These are phyloP conservation scores for Nannochloropsis salina DNA, from an alignment of 108 stramenopile genomes.

Conservation along the genomic window DNA sequence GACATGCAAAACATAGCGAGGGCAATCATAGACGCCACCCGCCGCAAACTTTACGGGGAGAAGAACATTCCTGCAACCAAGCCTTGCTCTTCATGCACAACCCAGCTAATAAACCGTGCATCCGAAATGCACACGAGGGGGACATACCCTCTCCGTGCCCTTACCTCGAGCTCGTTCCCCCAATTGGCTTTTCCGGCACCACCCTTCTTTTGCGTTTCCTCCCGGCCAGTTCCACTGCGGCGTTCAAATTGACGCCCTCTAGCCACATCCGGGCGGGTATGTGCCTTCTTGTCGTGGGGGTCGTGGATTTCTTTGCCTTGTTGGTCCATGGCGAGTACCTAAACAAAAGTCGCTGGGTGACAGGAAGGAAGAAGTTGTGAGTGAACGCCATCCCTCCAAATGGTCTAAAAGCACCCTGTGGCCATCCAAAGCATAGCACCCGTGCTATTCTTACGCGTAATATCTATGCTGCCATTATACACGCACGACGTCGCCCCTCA, in stretches of 20 bases:
- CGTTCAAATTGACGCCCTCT: constrained; percentile 1
- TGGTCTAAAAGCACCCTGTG: too few species aligned
- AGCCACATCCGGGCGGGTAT: background rate
- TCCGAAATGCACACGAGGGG: background rate
- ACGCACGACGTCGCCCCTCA: too few species aligned
- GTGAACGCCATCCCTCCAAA: too few species aligned
- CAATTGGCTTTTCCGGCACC: constrained; percentile 6
- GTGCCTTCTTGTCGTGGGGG: background rate
- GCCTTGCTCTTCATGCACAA: too few species aligned
- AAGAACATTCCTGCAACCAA: background rate
- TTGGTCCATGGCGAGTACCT: background rate
- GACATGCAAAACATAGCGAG: background rate
- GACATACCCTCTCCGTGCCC: background rate
- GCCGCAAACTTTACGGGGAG: background rate
- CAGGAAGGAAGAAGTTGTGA: too few species aligned
- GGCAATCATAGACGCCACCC: too few species aligned
- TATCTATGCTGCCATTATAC: too few species aligned
- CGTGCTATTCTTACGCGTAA: too few species aligned
- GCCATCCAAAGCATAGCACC: too few species aligned
- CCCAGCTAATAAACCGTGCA: too few species aligned
- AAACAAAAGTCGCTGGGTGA: too few species aligned
- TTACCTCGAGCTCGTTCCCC: constrained; percentile 6
- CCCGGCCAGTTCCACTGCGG: background rate
- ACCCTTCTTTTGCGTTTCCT: background rate
- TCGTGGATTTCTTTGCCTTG: constrained; percentile 13